Evolutionary conservation across 208 protist species (phyloP).

Genomic region (Sergeia podlipaevii): DNA sequence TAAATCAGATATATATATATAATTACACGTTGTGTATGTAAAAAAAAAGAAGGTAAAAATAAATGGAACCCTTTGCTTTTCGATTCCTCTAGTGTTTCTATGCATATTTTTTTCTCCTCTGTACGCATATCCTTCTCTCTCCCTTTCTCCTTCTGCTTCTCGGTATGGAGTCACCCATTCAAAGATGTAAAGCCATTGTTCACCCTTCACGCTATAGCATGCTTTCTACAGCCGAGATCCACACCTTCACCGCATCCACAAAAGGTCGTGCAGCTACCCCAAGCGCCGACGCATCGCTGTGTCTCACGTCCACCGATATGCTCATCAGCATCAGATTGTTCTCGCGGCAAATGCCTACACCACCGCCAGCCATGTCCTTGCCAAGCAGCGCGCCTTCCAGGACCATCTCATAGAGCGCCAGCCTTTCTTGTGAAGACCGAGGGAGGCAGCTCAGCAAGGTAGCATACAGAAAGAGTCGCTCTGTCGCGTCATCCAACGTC

Average conservation of each 20-base stretch:
- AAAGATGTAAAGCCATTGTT: too few species aligned
- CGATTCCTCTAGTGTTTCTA: too few species aligned
- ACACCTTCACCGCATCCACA: constrained; percentile 32
- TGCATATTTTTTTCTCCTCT: too few species aligned
- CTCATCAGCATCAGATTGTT: constrained; percentile 73
- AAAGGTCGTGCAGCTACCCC: constrained; percentile 43
- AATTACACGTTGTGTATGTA: too few species aligned
- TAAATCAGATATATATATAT: too few species aligned
- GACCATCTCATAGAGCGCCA: constrained; percentile 67
- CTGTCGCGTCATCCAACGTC: constrained; percentile 64
- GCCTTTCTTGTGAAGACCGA: constrained; percentile 5
- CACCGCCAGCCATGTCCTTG: constrained; percentile 70
- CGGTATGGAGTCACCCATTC: too few species aligned
- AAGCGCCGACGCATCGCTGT: constrained; percentile 42
- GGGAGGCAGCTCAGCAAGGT: constrained; percentile 70
- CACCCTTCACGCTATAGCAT: too few species aligned
- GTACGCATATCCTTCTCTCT: too few species aligned
- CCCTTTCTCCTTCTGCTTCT: too few species aligned
- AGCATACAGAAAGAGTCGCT: constrained; percentile 72
- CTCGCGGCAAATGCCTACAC: constrained; percentile 60
- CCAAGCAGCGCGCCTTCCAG: constrained; percentile 76
- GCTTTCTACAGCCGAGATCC: constrained; percentile 17
- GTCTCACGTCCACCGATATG: constrained; percentile 52
- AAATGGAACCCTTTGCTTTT: too few species aligned
- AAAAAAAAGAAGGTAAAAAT: too few species aligned